These are phyloP conservation scores for Trichoderma oligosporum DNA, from an alignment of 2,329 filamentous ascomycete species.

Conservation along the genomic window DNA sequence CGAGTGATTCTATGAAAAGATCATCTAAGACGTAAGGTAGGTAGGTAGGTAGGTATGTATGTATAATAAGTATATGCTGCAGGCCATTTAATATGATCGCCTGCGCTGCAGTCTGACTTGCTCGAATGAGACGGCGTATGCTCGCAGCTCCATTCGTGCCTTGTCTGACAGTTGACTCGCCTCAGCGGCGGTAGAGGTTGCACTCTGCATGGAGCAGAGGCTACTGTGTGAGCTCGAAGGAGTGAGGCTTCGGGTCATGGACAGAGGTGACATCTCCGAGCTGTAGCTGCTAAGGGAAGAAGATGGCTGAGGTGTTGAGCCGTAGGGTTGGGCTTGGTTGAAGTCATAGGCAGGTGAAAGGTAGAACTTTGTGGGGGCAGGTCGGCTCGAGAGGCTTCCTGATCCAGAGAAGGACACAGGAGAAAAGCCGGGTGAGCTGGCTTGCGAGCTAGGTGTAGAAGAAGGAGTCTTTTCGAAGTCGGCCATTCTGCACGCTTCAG, in stretches of 20 bases:
- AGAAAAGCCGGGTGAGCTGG: conserved; percentile 53
- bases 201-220: conserved; percentile 72
- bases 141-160: conserved; percentile 73
- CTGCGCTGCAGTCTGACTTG: conserved; percentile 63
- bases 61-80: not conserved
- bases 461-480: conserved; percentile 71
- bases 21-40: not conserved
- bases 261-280: conserved; percentile 22
- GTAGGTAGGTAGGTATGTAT: not conserved
- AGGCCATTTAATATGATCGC: conserved; percentile 49
- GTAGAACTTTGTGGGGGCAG: conserved; percentile 52
- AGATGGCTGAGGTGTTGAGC: conserved; percentile 44
- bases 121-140: conserved; percentile 87
- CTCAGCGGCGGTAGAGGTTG: conserved; percentile 48
- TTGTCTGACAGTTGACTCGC: conserved; percentile 64
- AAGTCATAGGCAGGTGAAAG: conserved; percentile 76
- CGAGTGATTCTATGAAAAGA: not conserved
- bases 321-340: conserved; percentile 57
- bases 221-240: conserved; percentile 81
- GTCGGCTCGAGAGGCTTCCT: conserved; percentile 26
- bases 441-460: conserved; percentile 51
- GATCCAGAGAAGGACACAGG: conserved; percentile 51
- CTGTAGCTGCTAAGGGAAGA: conserved; percentile 25
- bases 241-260: conserved; percentile 46
- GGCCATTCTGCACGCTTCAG: conserved; percentile 81